phyloP scores from a whole-genome alignment of 208 protist genomes.

The Strigomonas galati region DNA sequence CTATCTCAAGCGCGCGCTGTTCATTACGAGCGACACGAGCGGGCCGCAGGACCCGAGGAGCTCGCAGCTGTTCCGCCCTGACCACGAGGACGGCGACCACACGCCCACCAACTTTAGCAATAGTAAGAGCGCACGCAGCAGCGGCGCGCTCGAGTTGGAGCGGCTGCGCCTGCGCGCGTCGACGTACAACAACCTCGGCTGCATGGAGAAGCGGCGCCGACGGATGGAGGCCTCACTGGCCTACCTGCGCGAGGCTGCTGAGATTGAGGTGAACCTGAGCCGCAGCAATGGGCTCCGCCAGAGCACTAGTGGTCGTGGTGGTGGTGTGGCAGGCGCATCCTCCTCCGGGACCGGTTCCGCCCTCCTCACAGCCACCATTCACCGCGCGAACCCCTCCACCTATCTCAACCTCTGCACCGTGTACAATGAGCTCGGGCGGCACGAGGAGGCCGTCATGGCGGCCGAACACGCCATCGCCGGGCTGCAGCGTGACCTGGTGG shows the following conservation, averaged over 20 bases:
- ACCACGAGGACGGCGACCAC: neutral
- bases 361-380: no score
- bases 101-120: neutral
- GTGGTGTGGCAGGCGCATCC: no score
- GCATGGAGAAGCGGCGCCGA: conserved; percentile 78
- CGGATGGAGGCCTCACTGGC: conserved; percentile 42
- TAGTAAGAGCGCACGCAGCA: neutral
- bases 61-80: neutral
- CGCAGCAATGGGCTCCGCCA: conserved; percentile 3
- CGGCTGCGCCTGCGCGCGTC: conserved; percentile 68
- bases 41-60: conserved; percentile 9
- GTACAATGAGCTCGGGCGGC: conserved; percentile 63
- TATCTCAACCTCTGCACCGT: conserved; percentile 87
- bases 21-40: conserved; percentile 61
- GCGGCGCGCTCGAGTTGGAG: conserved; percentile 26
- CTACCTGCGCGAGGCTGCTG: conserved; percentile 65
- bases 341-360: no score
- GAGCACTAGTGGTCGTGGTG: no score
- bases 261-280: conserved; percentile 23
- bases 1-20: conserved; percentile 76
- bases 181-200: conserved; percentile 90
- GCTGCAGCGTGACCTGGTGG: conserved; percentile 47
- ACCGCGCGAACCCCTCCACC: conserved; percentile 50
- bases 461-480: conserved; percentile 62
- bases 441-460: conserved; percentile 71